Conservation (phyloP, 2,329 filamentous ascomycete genomes). For the Nemania bipapillata region DNA sequence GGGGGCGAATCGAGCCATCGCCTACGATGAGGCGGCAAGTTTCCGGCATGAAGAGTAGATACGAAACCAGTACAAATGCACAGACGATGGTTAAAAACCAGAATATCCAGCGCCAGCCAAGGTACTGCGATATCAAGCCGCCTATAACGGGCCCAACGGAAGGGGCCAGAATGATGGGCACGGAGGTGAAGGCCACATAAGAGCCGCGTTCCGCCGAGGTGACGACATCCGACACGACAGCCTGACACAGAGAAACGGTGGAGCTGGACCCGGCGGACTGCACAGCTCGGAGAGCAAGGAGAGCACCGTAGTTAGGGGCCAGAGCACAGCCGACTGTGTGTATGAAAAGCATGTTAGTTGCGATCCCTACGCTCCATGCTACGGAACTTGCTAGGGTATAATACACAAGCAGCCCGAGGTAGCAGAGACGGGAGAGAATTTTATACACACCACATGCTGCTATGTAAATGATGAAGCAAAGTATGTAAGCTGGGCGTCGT, state of each 20-base stretch:
- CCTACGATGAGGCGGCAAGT: constrained; percentile 58
- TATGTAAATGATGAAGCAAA: constrained; percentile 60
- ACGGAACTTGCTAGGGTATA: too few relatives aligned
- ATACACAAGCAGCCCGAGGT: too few relatives aligned
- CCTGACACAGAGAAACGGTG: constrained; percentile 64
- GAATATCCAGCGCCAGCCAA: constrained; percentile 64
- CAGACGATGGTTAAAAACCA: constrained; percentile 61
- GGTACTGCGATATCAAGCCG: constrained; percentile 61
- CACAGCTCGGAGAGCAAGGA: constrained; percentile 62
- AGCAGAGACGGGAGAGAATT: too few relatives aligned
- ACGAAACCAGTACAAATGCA: constrained; percentile 52
- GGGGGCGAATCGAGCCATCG: constrained; percentile 57
- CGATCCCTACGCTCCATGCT: too few relatives aligned
- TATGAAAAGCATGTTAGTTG: too few relatives aligned
- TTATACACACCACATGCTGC: constrained; percentile 59
- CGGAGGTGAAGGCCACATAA: constrained; percentile 62
- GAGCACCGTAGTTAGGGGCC: constrained; percentile 57
- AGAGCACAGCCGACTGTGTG: constrained; percentile 60
- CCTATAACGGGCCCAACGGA: constrained; percentile 62
- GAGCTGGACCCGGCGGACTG: constrained; percentile 65
- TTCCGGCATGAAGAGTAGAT: constrained; percentile 59
- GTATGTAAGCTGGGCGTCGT: constrained; percentile 59
- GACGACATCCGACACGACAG: constrained; percentile 67
- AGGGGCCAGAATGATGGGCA: constrained; percentile 57
- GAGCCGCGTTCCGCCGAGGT: constrained; percentile 66